Evolutionary conservation across 352 stramenopile species (phyloP), one percentile per base, ranked within the genome.

Genomic region (Phytophthora pluvialis): DNA sequence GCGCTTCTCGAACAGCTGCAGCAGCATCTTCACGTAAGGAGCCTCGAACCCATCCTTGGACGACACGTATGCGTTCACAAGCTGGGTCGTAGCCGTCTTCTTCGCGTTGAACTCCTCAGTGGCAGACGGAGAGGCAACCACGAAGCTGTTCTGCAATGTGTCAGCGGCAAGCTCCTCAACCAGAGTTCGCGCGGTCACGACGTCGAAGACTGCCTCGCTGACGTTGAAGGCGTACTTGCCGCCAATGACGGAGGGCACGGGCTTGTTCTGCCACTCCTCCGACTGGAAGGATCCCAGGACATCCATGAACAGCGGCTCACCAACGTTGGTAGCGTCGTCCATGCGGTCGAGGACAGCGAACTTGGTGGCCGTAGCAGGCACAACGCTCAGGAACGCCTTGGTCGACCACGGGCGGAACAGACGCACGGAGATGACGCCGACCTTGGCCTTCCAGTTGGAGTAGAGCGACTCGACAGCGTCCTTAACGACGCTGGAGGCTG

Each of bases 281-380:
- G 80, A 88, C 72, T 96, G 83, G 64, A 98, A 93, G 33, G 89
- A 97, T 40, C 81, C 81, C n/a, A 95, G 85, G 36, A 98, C 91
- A 72, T 98, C 92, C 69, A 97, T 71, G 68, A 97, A 98, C 7
- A 98, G 73, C 36, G 93, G 93, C 67, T 97, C 88, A 38, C 89
- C 88, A 51, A 97, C 87, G 50, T 88, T 92, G 12, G 81, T 91
- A 48, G 74, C 64, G 67, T 97, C 93, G 57, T 95, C 87, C 70
- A 93, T 97, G 43, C 91, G 88, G 72, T 98, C 93, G 15, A 98
- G 74, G n/a, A 97, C 90, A 1, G 90, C 91, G 50, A 98, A 78
- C 44, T 94, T 95, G 43, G 77, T 87, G 29, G 89, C 77, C 9
- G 81, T 83, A 3, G 73, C 42, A 5, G 93, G 93, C 16, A 97